Base-by-base conservation (phyloP, 768 basidiomycete genomes). In the Pisolithus orientalis region DNA sequence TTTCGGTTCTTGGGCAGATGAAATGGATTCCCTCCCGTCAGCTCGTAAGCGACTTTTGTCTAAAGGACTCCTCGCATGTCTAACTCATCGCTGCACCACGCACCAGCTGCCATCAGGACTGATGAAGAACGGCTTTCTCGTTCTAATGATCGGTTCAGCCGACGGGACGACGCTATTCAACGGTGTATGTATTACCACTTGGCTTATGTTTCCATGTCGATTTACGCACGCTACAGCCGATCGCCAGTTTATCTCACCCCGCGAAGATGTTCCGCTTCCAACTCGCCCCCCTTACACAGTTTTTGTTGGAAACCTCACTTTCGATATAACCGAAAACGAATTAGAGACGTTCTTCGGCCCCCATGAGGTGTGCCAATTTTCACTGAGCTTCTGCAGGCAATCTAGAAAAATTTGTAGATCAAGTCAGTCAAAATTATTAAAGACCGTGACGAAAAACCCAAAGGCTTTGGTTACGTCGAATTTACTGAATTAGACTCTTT, bases 401-500 rank as follows among this genome's bases (percentile, higher is more conserved):
- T 32, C 40, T 56, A 54, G 28, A 34, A 39, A 16, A 29, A 29
- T 40, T 44, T 7, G 14, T 51, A 91, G 88, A 78, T 84, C 56
- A 88, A 88, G 65, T 84, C 85, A 17, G 80, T 92, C 57, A 94
- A 97, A 74, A 89, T 98, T 55, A 95, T 98, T 69, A 86, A 80
- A 65, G 94, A 94, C 60, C 79, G 83, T 53, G 94, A 94, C 49
- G 94, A 94, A 46, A 93, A 92, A 66, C 91, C 94, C 17, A 97
- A 97, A 69, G 96, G 96, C 1, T 98, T 97, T 71, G 96, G 95
- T 32, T 98, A 99, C 67, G 83, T 97, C 53, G 96, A 99, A 66
- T 98, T 98, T 63, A 79, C 77, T n/a, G 87, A 85, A 49, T 63
- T 93, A 52, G 91, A 94, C 17, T 85, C 82, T 44, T 72, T 98